Percentiles rank a stretch among this genome's conserved stretches.
These are phyloP conservation scores for Camellia sinensis DNA, from an alignment of 148 eudicot genomes.

Conservation along the genomic window DNA sequence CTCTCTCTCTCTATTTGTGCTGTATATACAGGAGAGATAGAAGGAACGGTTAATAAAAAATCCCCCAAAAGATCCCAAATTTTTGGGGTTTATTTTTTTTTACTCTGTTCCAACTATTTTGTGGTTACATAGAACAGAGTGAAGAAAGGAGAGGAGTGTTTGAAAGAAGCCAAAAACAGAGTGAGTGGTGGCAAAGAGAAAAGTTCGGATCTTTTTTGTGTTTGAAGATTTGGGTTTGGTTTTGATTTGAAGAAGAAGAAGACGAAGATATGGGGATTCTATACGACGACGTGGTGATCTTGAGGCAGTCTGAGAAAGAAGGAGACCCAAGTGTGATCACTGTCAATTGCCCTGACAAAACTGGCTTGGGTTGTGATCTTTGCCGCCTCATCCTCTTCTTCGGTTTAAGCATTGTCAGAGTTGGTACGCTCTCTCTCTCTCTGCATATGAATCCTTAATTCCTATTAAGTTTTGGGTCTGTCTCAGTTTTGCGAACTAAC, in stretches of 20 bases:
- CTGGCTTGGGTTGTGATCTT: slow-evolving; percentile 87
- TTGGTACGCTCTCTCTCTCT: slow-evolving; percentile 39
- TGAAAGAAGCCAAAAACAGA: not conserved
- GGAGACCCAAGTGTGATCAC: slow-evolving; percentile 76
- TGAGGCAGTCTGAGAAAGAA: slow-evolving; percentile 55
- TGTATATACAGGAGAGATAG: no score
- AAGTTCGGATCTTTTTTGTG: not conserved
- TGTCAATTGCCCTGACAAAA: slow-evolving; percentile 92
- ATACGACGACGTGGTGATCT: slow-evolving; percentile 69
- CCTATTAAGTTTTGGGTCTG: no score
- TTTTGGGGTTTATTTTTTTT: not conserved
- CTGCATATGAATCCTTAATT: not conserved
- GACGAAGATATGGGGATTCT: slow-evolving; percentile 55
- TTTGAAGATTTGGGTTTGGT: slow-evolving; percentile 9
- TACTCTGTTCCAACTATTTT: not conserved
- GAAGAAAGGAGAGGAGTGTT: no score
- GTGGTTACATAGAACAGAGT: not conserved
- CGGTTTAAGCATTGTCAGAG: slow-evolving; percentile 56
- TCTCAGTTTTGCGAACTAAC: not conserved
- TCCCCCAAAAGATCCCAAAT: not conserved
- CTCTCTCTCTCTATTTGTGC: not conserved
- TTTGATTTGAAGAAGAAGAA: slow-evolving; percentile 7
- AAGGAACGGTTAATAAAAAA: not conserved
- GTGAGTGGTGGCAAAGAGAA: not conserved
- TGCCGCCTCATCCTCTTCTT: slow-evolving; percentile 76